These are phyloP conservation scores for Mikania micrantha DNA, from an alignment of 129 eudicot genomes.

Conservation along the genomic window DNA sequence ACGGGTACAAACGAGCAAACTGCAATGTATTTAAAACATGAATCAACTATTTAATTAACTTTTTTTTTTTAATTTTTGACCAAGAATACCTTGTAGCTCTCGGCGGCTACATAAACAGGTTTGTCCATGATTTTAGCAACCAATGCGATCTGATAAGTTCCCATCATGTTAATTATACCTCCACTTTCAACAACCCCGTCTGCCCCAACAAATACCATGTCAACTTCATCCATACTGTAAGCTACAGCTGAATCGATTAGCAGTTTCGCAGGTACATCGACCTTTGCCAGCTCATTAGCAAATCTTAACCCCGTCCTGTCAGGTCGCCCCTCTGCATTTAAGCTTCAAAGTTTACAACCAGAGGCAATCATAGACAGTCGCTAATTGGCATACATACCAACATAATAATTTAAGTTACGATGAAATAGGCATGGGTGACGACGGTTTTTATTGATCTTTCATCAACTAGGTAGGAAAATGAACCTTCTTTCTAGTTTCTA, in stretches of 20 bases:
- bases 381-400: neutral
- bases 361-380: neutral
- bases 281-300: conserved; percentile 88
- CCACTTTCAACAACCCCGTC: conserved; percentile 99
- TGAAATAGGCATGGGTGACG: too few species aligned
- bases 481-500: neutral
- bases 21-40: conserved; percentile 23
- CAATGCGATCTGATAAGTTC: conserved; percentile 88
- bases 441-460: too few species aligned
- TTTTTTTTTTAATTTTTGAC: too few species aligned
- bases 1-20: conserved; percentile 93
- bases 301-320: conserved; percentile 89
- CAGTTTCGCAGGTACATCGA: conserved; percentile 96
- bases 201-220: conserved; percentile 98
- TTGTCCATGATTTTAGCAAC: conserved; percentile 94
- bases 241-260: conserved; percentile 95
- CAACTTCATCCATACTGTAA: conserved; percentile 92
- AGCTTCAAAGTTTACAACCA: neutral
- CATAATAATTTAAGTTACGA: neutral
- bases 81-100: conserved; percentile 83
- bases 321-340: conserved; percentile 91
- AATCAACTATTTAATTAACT: neutral
- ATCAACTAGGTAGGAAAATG: too few species aligned
- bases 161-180: conserved; percentile 98
- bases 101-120: conserved; percentile 97